Base-by-base conservation (phyloP, 768 basidiomycete genomes). In the Termitomyces sp. region DNA sequence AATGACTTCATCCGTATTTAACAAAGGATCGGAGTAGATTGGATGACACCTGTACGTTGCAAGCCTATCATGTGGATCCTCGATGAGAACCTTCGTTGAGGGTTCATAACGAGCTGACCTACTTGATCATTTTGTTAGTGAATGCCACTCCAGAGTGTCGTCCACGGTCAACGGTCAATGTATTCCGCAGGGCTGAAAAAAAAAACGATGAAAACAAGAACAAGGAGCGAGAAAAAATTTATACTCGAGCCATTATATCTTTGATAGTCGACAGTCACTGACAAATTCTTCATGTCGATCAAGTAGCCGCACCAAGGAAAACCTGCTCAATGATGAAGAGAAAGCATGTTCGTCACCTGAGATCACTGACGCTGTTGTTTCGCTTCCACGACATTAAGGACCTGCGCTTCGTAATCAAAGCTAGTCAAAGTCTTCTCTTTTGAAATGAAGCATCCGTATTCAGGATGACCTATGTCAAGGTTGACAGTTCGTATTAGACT, bases 241-340 rank as follows among this genome's bases (percentile, higher is more conserved):
- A 60, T 65, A 90, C 92, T 81, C 6, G 73, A 80, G 26, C 76
- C 75, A 54, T 77, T 71, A 65, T 86, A 90, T 60, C 93, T 81
- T 3, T 80, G 73, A 66, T 92, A 92, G 68, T 98, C 94, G 2
- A 81, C 84, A 10, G 86, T 80, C 26, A 98, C 77, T 10, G 92
- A 90, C 34, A 99, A 77, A 62, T 86, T 81, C 22, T 68, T 72
- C 77, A 85, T 90, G 65, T 94, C 73, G 64, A 99, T 89, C 54
- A 86, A 66, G 61, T 87, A 81, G 2, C 95, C 97, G 73, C 97
- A 99, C 90, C 94, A 99, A 2, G 93, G 88, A 68, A 99, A 98
- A 42, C 75, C 94, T 94, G 22, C 49, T 26, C 24, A 31, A 26
- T 15, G 18, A 10, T 5, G 12, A 15, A 51, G 45, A 26, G 16